Evolutionary conservation across 2,329 filamentous ascomycete genomes (phyloP).

Genomic region (Rutstroemia sp.): DNA sequence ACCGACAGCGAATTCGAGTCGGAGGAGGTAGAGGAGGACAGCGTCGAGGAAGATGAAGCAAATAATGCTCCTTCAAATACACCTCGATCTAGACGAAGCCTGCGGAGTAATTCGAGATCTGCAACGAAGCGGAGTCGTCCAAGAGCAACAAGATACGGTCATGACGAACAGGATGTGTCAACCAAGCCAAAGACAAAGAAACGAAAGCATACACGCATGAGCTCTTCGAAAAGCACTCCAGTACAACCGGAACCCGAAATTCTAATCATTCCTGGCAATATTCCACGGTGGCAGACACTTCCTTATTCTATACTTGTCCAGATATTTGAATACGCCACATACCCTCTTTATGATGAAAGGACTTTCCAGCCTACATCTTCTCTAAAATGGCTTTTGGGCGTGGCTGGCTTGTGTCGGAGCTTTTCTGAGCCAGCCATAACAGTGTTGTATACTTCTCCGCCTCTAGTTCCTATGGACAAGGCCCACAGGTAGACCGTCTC

Average conservation of each 20-base stretch:
- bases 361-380: slow-evolving; percentile 36
- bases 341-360: slow-evolving; percentile 41
- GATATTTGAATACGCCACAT: slow-evolving; percentile 62
- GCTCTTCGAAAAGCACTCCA: slow-evolving; percentile 4
- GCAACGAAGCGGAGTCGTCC: background rate
- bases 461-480: slow-evolving; percentile 47
- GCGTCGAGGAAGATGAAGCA: background rate
- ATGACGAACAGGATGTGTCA: slow-evolving; percentile 7
- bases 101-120: background rate
- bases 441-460: slow-evolving; percentile 63
- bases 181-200: slow-evolving; percentile 15
- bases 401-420: slow-evolving; percentile 52
- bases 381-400: slow-evolving; percentile 56
- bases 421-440: slow-evolving; percentile 69
- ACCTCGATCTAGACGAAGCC: background rate
- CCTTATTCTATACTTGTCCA: slow-evolving; percentile 63
- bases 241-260: background rate
- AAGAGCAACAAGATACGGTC: background rate
- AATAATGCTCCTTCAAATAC: background rate
- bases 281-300: slow-evolving; percentile 52
- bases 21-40: background rate
- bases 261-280: slow-evolving; percentile 27
- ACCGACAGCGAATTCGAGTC: slow-evolving; percentile 7
- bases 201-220: slow-evolving; percentile 11
- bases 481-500: slow-evolving; percentile 31